These are phyloP conservation scores for Puccinia coronata DNA, from an alignment of 1,284 basidiomycete species.

Conservation along the genomic window DNA sequence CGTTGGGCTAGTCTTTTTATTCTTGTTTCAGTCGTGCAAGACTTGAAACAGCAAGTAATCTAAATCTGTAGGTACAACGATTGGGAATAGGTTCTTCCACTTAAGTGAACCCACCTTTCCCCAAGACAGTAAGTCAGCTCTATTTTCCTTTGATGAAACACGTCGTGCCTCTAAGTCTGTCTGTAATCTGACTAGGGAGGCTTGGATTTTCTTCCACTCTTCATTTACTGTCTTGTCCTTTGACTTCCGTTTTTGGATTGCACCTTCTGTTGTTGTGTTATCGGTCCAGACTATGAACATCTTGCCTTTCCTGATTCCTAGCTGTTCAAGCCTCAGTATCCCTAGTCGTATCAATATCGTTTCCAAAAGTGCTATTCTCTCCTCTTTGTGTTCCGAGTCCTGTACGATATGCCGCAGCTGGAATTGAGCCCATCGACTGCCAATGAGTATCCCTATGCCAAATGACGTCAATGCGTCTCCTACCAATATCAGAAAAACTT, in stretches of 20 bases:
- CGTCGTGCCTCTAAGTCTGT: not conserved
- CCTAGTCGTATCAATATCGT: not conserved
- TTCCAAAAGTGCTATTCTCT: not conserved
- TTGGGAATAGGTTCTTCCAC: not conserved
- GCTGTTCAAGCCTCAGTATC: not conserved
- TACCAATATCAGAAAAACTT: too few species aligned
- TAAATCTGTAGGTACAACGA: not conserved
- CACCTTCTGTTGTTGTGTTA: not conserved
- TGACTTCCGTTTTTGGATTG: not conserved
- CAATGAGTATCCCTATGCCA: not conserved
- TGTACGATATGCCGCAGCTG: too few species aligned
- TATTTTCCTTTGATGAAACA: not conserved
- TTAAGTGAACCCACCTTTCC: not conserved
- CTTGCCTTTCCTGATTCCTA: not conserved
- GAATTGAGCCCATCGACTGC: not conserved
- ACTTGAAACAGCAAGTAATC: not conserved
- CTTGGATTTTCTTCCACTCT: constrained; percentile 8
- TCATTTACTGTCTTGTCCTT: not conserved
- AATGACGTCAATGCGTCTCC: not conserved
- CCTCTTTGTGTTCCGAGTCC: not conserved
- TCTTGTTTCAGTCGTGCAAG: too few species aligned
- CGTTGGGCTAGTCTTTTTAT: too few species aligned
- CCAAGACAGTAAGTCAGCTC: not conserved
- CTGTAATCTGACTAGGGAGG: not conserved
- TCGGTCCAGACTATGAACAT: not conserved